A percentile compares a stretch with the other conserved stretches of the same genome.
phyloP scores from a whole-genome alignment of 345 rosid genomes.

The Physaria fendleri region DNA sequence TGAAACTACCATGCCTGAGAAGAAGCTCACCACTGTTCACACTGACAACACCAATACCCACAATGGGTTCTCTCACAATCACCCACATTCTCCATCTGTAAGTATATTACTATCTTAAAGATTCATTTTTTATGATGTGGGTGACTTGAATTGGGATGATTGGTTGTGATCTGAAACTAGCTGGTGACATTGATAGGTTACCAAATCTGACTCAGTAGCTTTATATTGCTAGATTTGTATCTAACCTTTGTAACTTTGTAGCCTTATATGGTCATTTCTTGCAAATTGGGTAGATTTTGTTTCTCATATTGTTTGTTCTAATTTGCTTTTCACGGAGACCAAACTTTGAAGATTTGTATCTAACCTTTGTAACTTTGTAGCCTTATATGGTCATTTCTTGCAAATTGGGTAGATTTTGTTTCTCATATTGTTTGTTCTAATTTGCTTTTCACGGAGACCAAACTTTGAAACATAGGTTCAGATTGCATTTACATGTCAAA shows the following conservation, averaged over 20 bases:
- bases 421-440: neutral
- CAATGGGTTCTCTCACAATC: slow-evolving; percentile 33
- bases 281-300: neutral
- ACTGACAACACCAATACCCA: slow-evolving; percentile 33
- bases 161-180: neutral
- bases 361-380: too few species aligned
- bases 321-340: neutral
- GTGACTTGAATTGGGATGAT: neutral
- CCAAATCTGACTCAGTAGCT: neutral
- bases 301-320: neutral
- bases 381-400: neutral
- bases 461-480: neutral
- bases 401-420: neutral
- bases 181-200: neutral
- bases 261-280: neutral
- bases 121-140: neutral
- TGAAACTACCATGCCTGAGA: slow-evolving; percentile 7
- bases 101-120: slow-evolving; percentile 18
- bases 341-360: too few species aligned
- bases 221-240: too few species aligned
- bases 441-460: neutral
- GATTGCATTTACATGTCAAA: neutral
- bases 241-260: too few species aligned
- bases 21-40: slow-evolving; percentile 26
- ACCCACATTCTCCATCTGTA: slow-evolving; percentile 46